phyloP scores from a whole-genome alignment of 768 basidiomycete genomes.

The Lactarius quietus region DNA sequence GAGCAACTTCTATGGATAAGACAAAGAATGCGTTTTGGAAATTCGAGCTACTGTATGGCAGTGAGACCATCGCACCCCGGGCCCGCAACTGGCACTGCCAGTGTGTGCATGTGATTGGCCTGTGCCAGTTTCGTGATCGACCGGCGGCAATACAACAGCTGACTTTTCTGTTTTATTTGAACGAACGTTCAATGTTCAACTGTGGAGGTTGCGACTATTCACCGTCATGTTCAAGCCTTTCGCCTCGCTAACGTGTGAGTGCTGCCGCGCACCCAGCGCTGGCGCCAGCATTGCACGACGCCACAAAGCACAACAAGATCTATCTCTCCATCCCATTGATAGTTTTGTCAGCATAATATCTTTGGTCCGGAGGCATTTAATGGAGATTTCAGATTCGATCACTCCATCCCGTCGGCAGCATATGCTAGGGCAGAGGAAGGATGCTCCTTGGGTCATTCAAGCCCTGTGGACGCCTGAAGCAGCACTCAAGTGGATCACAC shows the following conservation, averaged over 20 bases:
- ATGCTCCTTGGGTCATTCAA: neutral
- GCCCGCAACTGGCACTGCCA: neutral
- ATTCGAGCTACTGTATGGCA: neutral
- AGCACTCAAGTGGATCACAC: neutral
- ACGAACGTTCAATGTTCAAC: too few relatives aligned
- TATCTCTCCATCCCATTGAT: neutral
- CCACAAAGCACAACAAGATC: neutral
- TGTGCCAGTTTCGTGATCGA: neutral
- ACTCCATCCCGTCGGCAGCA: neutral
- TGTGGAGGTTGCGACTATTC: neutral
- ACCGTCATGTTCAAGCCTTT: neutral
- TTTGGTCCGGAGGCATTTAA: neutral
- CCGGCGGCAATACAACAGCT: too few relatives aligned
- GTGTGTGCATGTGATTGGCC: neutral
- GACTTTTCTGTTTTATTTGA: neutral
- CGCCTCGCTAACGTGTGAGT: neutral
- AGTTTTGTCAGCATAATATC: neutral
- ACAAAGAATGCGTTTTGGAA: too few relatives aligned
- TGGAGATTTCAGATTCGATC: neutral
- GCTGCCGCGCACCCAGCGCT: too few relatives aligned
- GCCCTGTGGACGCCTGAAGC: neutral
- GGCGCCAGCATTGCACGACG: neutral
- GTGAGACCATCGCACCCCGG: neutral
- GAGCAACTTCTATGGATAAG: too few relatives aligned
- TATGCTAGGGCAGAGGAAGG: neutral